Evolutionary conservation across 1,284 basidiomycete species (phyloP).

Genomic region (Cutaneotrichosporon sp.): DNA sequence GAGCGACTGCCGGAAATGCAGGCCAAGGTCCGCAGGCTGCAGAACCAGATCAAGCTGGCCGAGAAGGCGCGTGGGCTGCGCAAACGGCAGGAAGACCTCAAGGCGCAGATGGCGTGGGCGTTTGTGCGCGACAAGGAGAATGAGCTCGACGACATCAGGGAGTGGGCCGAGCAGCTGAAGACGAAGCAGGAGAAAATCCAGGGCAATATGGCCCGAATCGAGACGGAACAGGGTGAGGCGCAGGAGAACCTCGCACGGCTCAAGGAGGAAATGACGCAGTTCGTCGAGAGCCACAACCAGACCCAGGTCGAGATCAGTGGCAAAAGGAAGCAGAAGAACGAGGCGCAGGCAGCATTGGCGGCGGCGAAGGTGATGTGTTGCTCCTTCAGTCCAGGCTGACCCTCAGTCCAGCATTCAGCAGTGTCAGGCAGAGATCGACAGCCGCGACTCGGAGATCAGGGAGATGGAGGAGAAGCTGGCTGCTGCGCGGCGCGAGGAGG

Average conservation of each 20-base stretch:
- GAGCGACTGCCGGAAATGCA: constrained; percentile 25
- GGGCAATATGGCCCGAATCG: constrained; percentile 15
- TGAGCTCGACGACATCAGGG: constrained; percentile 1
- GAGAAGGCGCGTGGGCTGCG: constrained; percentile 66
- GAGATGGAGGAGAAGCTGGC: neutral
- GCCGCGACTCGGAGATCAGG: constrained; percentile 42
- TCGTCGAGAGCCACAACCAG: neutral
- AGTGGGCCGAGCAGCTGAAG: constrained; percentile 3
- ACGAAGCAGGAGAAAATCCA: constrained; percentile 11
- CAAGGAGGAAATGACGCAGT: constrained; percentile 49
- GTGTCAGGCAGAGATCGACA: constrained; percentile 49
- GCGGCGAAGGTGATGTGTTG: neutral
- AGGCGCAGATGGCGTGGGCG: constrained; percentile 69
- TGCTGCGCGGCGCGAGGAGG: neutral
- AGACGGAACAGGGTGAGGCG: constrained; percentile 47
- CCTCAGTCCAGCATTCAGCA: neutral
- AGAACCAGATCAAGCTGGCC: constrained; percentile 63
- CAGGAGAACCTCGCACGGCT: constrained; percentile 40
- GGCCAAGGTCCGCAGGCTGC: constrained; percentile 13
- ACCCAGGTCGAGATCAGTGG: neutral
- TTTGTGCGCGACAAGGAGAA: constrained; percentile 68
- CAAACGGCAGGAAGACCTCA: constrained; percentile 52
- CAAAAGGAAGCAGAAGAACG: constrained; percentile 46
- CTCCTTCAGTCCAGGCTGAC: neutral
- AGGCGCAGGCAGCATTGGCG: constrained; percentile 31